phyloP scores from a whole-genome alignment of 73 alveolate genomes.

The Paramecium octaurelia region DNA sequence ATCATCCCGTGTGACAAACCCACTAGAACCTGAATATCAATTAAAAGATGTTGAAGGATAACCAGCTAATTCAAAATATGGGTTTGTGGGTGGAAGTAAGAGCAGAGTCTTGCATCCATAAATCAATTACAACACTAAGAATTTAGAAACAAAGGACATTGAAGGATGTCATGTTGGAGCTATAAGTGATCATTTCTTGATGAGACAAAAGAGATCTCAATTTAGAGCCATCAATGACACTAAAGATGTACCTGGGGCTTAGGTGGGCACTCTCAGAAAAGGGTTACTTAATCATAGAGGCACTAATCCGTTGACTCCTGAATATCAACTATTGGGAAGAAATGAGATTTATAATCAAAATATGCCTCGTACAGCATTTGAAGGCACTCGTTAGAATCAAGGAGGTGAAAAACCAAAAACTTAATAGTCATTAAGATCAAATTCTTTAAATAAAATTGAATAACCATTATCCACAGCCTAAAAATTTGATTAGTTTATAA shows the following conservation, averaged over 20 bases:
- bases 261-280: conserved; percentile 76
- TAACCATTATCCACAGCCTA: background rate
- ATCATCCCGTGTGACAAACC: conserved; percentile 85
- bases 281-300: conserved; percentile 77
- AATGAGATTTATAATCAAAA: conserved; percentile 51
- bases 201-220: conserved; percentile 47
- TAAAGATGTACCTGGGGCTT: conserved; percentile 53
- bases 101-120: conserved; percentile 72
- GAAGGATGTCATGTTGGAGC: conserved; percentile 71
- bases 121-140: conserved; percentile 62
- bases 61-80: conserved; percentile 70
- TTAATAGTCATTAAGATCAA: background rate
- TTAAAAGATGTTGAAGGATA: conserved; percentile 75
- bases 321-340: conserved; percentile 74
- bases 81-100: conserved; percentile 72
- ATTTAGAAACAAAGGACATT: conserved; percentile 71
- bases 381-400: background rate
- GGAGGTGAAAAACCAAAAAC: conserved; percentile 35
- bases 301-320: conserved; percentile 75
- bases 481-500: conserved; percentile 40
- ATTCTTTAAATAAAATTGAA: background rate
- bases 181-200: conserved; percentile 48
- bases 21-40: conserved; percentile 89
- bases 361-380: background rate
- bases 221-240: conserved; percentile 51